Percentiles rank a stretch among this genome's conserved stretches.
Conservation (phyloP, 2,329 filamentous ascomycete species). For the Metarhizium rileyi region DNA sequence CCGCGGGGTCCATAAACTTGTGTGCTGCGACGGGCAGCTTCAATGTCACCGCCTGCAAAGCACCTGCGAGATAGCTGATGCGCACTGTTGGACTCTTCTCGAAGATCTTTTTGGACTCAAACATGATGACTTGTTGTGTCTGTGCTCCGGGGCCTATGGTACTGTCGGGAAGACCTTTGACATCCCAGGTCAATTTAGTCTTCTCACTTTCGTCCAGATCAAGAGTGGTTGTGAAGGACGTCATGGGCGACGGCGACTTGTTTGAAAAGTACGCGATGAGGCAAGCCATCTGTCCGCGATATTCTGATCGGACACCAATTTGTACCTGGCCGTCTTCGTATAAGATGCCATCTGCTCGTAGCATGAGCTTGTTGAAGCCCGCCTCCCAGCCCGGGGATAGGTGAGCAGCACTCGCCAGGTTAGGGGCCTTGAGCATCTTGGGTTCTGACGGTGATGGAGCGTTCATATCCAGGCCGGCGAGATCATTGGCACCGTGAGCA, state of each 20-base stretch:
- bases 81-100: slow-evolving; percentile 80
- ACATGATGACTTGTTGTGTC: slow-evolving; percentile 89
- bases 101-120: slow-evolving; percentile 77
- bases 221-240: slow-evolving; percentile 87
- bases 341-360: slow-evolving; percentile 73
- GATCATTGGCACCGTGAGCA: slow-evolving; percentile 49
- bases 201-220: slow-evolving; percentile 65
- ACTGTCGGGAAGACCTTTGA: slow-evolving; percentile 81
- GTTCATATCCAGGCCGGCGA: slow-evolving; percentile 75
- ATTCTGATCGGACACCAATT: slow-evolving; percentile 85
- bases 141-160: slow-evolving; percentile 66
- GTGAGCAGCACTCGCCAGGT: slow-evolving; percentile 85
- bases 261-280: slow-evolving; percentile 95
- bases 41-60: slow-evolving; percentile 83
- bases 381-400: slow-evolving; percentile 90
- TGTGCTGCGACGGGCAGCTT: slow-evolving; percentile 83
- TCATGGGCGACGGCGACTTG: slow-evolving; percentile 76
- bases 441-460: slow-evolving; percentile 45
- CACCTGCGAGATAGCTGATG: slow-evolving; percentile 88
- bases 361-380: slow-evolving; percentile 75
- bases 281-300: slow-evolving; percentile 89
- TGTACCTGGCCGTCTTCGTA: slow-evolving; percentile 96
- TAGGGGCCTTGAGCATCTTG: slow-evolving; percentile 58
- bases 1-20: slow-evolving; percentile 93
- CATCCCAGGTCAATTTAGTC: slow-evolving; percentile 66